These are phyloP conservation scores for Ormosia emarginata DNA, from an alignment of 306 rosid genomes.

Conservation along the genomic window DNA sequence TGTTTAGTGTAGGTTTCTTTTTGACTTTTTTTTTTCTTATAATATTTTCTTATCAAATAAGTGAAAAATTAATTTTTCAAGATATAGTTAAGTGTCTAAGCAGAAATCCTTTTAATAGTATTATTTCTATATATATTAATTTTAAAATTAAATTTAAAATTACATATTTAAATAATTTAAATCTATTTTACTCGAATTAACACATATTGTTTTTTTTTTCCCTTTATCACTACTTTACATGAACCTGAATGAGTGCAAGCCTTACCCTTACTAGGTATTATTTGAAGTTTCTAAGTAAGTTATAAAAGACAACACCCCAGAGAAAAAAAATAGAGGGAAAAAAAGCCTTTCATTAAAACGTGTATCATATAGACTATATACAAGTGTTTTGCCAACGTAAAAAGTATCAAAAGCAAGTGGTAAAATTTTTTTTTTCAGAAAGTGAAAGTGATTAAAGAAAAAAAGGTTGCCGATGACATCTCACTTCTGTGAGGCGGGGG, in stretches of 20 bases:
- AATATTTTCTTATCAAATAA: too few species aligned
- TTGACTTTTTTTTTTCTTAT: background rate
- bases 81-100: fast-evolving
- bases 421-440: background rate
- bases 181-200: too few species aligned
- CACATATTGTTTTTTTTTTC: background rate
- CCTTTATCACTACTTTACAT: background rate
- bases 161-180: too few species aligned
- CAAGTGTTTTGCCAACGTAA: background rate
- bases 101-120: too few species aligned
- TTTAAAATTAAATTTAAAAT: too few species aligned
- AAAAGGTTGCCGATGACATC: background rate
- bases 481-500: background rate
- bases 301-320: background rate
- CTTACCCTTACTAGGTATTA: background rate
- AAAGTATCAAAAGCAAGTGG: background rate
- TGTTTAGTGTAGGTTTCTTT: background rate
- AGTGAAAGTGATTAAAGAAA: background rate
- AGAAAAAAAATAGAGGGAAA: too few species aligned
- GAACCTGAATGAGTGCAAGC: background rate
- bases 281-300: background rate
- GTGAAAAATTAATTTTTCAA: too few species aligned
- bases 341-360: background rate
- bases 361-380: too few species aligned
- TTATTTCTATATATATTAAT: too few species aligned